A percentile compares a stretch with the other conserved stretches of the same genome.
phyloP scores from a whole-genome alignment of 306 rosid genomes.

The Corylus americana region DNA sequence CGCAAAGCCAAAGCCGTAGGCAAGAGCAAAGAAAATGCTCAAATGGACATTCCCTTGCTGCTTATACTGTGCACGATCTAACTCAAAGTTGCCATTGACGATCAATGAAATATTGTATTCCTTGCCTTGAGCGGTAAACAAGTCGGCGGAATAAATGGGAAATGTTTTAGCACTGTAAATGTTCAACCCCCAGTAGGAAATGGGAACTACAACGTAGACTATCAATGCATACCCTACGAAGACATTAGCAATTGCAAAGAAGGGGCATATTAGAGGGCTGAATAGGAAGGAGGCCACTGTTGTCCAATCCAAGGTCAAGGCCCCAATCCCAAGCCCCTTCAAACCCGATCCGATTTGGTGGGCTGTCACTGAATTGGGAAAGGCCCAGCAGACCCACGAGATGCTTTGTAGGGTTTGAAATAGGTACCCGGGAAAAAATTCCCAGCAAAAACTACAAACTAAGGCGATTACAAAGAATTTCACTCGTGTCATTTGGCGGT shows the following conservation, averaged over 20 bases:
- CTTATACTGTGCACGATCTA: constrained; percentile 42
- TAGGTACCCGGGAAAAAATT: constrained; percentile 64
- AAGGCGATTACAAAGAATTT: constrained; percentile 72
- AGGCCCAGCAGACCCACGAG: constrained; percentile 79
- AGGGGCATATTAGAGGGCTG: constrained; percentile 78
- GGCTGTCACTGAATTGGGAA: constrained; percentile 76
- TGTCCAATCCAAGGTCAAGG: constrained; percentile 70
- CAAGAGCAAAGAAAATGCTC: constrained; percentile 67
- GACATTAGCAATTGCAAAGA: constrained; percentile 67
- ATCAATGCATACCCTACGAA: constrained; percentile 49
- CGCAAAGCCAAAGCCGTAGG: constrained; percentile 77
- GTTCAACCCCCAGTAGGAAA: constrained; percentile 69
- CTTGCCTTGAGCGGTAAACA: constrained; percentile 60
- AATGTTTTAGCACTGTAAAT: constrained; percentile 50
- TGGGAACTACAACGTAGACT: constrained; percentile 49
- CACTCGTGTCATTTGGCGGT: constrained; percentile 38
- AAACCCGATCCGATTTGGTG: constrained; percentile 83
- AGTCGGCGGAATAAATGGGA: constrained; percentile 72
- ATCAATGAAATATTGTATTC: constrained; percentile 55
- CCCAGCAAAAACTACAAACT: constrained; percentile 69
- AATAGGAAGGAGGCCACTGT: constrained; percentile 72
- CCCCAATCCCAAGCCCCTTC: constrained; percentile 76
- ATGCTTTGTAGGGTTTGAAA: constrained; percentile 70
- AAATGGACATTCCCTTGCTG: constrained; percentile 64
- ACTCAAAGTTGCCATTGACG: constrained; percentile 62